Base-by-base conservation (phyloP, 805 yeast genomes). In the Tetrapisispora namnaoensis region DNA sequence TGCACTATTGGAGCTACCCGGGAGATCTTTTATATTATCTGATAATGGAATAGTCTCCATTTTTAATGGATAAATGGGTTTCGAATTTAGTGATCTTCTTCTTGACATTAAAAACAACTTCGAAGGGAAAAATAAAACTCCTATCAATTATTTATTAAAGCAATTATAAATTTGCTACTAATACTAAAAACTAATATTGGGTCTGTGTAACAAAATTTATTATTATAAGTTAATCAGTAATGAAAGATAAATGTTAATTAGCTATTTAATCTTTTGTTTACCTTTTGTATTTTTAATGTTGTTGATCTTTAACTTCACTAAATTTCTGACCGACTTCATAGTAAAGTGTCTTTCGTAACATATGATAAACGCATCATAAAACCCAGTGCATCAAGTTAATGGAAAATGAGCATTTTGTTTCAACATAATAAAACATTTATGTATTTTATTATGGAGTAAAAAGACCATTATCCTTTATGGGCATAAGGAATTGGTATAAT, bases 11-110 rank as follows among this genome's bases (percentile, higher is more conserved):
- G 43, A 40, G 14, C 43, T 40, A 27, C 43, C 28, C 2, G 43
- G 34, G 16, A 30, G 37, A 35, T 21, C 36, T 13, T 49, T 45
- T 4, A 34, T 21, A 7, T 53, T 51, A 1, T 42, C 42, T 4
- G 47, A 35, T 27, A 49, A 44, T 5, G 63, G 63, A 24, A 59
- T 47, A 4, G 61, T 59, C 44, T 59, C 62, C 61, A 58, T 53
- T 45, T 46, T 51, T 24, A 59, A 45, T 16, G 63, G 62, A 47
- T 58, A 55, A 2, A 53, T 47, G 10, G 53, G 54, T 44, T 54
- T 59, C 43, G 42, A 49, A n/a, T 35, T 21, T 28, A 37, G 39
- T 14, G 43, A 30, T 18, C 45, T 40, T 14, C 40, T 38, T 17
- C 27, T 34, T 17, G 48, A 39, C 37, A 30, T 38, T n/a, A 22